phyloP scores from a whole-genome alignment of 331 rosid genomes.

The Quercus phellos region DNA sequence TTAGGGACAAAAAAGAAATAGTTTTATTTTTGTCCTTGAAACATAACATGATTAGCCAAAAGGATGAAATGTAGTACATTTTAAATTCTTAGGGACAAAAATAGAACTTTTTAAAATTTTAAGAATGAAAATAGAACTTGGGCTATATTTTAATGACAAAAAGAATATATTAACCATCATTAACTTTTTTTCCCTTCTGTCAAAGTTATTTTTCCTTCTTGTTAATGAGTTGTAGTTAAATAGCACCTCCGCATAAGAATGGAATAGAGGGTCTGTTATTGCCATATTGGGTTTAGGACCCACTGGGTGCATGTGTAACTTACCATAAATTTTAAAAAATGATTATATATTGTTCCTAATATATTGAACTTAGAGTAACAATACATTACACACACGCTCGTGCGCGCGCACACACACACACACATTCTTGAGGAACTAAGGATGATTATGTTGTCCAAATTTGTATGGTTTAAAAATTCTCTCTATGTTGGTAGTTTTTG shows the following conservation, averaged over 20 bases:
- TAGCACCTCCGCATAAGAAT: not conserved
- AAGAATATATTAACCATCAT: not conserved
- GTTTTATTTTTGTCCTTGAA: too few species aligned
- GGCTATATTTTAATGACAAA: too few species aligned
- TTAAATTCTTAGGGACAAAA: too few species aligned
- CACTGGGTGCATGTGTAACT: not conserved
- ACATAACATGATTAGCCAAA: too few species aligned
- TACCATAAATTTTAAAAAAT: not conserved
- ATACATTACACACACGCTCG: not conserved
- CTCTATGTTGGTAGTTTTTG: not conserved
- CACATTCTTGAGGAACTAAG: not conserved
- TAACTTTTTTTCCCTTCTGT: not conserved
- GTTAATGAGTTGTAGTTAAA: not conserved
- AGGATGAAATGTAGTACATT: too few species aligned
- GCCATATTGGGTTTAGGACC: too few species aligned
- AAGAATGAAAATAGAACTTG: too few species aligned
- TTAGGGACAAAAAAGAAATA: too few species aligned
- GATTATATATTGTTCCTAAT: not conserved
- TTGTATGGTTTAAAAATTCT: not conserved
- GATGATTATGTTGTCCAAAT: not conserved
- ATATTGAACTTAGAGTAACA: not conserved
- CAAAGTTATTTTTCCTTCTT: not conserved
- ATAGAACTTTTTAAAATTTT: too few species aligned
- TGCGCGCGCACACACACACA: too few species aligned
- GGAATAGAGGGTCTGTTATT: not conserved